Evolutionary conservation across 2,329 filamentous ascomycete genomes (phyloP).

Genomic region (Alternaria arbusti): DNA sequence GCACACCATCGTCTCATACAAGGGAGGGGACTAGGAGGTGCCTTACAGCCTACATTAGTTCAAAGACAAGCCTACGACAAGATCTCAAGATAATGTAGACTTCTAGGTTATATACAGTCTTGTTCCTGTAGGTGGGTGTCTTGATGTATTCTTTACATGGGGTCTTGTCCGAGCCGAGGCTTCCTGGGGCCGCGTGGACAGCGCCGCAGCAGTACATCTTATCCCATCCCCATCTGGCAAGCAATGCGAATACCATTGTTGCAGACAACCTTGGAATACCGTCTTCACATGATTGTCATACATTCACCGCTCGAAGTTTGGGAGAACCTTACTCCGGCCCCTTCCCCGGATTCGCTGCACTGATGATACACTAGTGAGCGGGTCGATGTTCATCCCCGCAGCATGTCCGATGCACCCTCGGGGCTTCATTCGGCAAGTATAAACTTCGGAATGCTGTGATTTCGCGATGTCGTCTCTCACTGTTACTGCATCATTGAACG

Average conservation of each 20-base stretch:
- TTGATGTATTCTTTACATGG: not conserved
- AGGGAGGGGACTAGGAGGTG: not conserved
- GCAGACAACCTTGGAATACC: not conserved
- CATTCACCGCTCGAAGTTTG: not conserved
- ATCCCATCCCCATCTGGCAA: not conserved
- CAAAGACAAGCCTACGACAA: not conserved
- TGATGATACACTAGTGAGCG: conserved; percentile 1
- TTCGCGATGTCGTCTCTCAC: not conserved
- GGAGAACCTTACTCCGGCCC: not conserved
- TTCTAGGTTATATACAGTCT: not conserved
- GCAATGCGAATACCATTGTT: not conserved
- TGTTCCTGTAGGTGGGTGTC: not conserved
- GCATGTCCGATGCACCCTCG: conserved; percentile 14
- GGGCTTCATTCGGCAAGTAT: conserved; percentile 7
- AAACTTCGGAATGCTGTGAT: not conserved
- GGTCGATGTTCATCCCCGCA: conserved; percentile 17
- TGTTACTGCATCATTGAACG: no score
- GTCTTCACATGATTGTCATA: not conserved
- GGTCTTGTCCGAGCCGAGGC: not conserved
- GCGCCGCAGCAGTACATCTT: not conserved
- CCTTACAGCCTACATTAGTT: not conserved
- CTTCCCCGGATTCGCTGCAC: not conserved
- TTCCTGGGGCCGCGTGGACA: not conserved
- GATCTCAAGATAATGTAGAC: not conserved
- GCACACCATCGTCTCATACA: not conserved